Conservation (phyloP, 106 monocot genomes). For the Dendrobium nobile region DNA sequence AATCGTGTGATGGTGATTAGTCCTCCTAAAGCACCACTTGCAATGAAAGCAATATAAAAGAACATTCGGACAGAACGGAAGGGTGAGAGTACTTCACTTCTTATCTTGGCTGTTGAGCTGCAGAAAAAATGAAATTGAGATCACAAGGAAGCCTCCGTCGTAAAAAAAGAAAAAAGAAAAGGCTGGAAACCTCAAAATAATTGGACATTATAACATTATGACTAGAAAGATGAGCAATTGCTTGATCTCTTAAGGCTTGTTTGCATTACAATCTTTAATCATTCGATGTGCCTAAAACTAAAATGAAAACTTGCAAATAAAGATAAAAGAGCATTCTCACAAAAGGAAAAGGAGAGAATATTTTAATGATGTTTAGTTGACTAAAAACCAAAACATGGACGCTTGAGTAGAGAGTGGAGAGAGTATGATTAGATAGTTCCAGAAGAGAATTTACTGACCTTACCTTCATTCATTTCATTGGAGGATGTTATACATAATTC, state of each 20-base stretch:
- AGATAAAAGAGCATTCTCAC: neutral
- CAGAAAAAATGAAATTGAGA: slow-evolving; percentile 27
- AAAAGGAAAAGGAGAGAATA: neutral
- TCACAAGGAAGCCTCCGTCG: slow-evolving; percentile 4
- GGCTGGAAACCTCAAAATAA: no score
- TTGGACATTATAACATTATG: neutral
- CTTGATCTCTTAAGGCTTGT: no score
- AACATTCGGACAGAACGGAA: slow-evolving; percentile 95
- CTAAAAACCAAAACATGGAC: no score
- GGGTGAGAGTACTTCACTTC: slow-evolving; percentile 92
- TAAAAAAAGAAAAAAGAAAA: slow-evolving; percentile 3
- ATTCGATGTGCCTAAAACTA: neutral
- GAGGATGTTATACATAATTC: no score
- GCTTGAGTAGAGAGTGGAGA: no score
- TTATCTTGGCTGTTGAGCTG: slow-evolving; percentile 83
- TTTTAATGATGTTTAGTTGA: no score
- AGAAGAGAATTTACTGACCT: no score
- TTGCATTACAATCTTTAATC: neutral
- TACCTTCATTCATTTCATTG: no score
- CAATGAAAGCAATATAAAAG: slow-evolving; percentile 92
- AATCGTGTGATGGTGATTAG: slow-evolving; percentile 63
- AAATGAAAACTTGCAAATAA: neutral
- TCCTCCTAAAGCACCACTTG: slow-evolving; percentile 69
- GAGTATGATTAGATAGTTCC: no score
- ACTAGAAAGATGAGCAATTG: no score